phyloP scores from a whole-genome alignment of 345 rosid species.

The Isatis tinctoria region DNA sequence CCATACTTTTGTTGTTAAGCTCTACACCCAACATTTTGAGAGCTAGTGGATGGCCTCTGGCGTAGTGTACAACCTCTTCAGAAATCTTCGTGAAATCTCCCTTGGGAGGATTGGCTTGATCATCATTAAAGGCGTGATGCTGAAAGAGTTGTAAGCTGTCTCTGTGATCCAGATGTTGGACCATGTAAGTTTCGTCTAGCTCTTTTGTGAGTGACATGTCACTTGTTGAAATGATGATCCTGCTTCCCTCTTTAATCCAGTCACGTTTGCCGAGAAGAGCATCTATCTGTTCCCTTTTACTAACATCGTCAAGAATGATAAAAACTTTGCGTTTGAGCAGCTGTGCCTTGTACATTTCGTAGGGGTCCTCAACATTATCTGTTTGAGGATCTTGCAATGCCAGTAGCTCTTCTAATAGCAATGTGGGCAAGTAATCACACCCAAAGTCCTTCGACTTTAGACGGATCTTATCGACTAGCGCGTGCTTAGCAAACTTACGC shows the following conservation, averaged over 20 bases:
- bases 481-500: background rate
- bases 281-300: background rate
- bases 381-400: background rate
- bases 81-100: background rate
- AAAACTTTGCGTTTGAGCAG: conserved; percentile 1
- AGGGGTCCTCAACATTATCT: background rate
- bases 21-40: background rate
- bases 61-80: background rate
- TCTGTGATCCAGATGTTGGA: background rate
- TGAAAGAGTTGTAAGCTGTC: conserved; percentile 14
- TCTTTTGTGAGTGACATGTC: conserved; percentile 1
- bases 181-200: background rate
- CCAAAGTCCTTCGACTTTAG: background rate
- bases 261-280: background rate
- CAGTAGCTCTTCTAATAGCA: background rate
- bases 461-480: background rate
- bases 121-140: background rate
- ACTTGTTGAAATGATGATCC: conserved; percentile 15
- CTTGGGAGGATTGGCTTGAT: background rate
- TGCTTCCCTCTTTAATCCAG: background rate
- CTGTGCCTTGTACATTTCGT: background rate
- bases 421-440: background rate
- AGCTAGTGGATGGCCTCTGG: background rate
- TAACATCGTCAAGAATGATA: conserved; percentile 19
- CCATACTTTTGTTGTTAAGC: background rate